These are phyloP conservation scores for Xylariaceae sp. DNA, from an alignment of 2,329 filamentous ascomycete species.

Conservation along the genomic window DNA sequence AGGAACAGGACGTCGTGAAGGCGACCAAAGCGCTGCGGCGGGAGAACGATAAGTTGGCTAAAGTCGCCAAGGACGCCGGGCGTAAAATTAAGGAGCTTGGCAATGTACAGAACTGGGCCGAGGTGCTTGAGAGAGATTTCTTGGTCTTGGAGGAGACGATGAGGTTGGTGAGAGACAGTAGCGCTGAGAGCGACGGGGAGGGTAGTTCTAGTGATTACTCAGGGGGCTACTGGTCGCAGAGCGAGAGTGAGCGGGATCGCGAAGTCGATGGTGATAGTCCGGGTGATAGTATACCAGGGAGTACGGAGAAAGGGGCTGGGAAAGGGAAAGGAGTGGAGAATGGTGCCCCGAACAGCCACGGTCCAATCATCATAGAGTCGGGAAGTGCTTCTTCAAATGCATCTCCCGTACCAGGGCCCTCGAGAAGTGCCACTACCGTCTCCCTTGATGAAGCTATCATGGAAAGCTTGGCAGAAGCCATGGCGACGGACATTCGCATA, in stretches of 20 bases:
- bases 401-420: neutral
- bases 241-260: slow-evolving; percentile 28
- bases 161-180: slow-evolving; percentile 43
- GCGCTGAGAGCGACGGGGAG: slow-evolving; percentile 25
- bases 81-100: slow-evolving; percentile 67
- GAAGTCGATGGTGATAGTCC: slow-evolving; percentile 35
- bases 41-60: slow-evolving; percentile 61
- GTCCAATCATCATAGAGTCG: neutral
- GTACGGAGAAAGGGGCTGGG: too few species aligned
- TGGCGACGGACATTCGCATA: slow-evolving; percentile 27
- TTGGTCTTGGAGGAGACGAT: slow-evolving; percentile 60
- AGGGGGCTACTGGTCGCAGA: slow-evolving; percentile 22
- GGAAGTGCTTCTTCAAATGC: slow-evolving; percentile 7
- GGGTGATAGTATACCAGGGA: slow-evolving; percentile 20
- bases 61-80: slow-evolving; percentile 57
- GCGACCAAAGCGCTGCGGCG: slow-evolving; percentile 55
- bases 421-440: slow-evolving; percentile 12
- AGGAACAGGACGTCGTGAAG: slow-evolving; percentile 59
- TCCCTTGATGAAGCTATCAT: slow-evolving; percentile 27
- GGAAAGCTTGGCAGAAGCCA: slow-evolving; percentile 30
- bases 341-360: neutral
- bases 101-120: slow-evolving; percentile 81
- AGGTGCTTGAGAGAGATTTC: slow-evolving; percentile 68
- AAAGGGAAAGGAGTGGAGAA: slow-evolving; percentile 16
- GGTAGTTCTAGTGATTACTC: slow-evolving; percentile 27